phyloP scores from a whole-genome alignment of 2,329 filamentous ascomycete genomes.

The Zopfia rhizophila region DNA sequence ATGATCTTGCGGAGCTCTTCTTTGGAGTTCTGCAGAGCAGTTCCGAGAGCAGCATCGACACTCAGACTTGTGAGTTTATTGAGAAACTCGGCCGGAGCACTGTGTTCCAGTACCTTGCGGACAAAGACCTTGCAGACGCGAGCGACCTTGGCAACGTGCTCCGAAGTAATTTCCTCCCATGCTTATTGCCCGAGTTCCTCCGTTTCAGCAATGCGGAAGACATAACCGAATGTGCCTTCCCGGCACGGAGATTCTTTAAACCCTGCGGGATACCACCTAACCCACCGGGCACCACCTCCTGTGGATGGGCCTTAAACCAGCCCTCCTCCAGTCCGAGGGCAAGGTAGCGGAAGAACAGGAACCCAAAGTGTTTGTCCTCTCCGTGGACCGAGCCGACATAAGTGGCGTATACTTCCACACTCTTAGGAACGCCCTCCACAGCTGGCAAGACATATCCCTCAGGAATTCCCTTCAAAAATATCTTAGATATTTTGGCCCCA shows the following conservation, averaged over 20 bases:
- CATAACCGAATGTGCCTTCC: slow-evolving; percentile 43
- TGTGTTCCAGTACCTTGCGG: slow-evolving; percentile 41
- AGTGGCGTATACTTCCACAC: slow-evolving; percentile 4
- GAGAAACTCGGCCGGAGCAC: slow-evolving; percentile 54
- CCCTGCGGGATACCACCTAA: slow-evolving; percentile 37
- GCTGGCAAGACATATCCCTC: slow-evolving; percentile 53
- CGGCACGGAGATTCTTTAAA: slow-evolving; percentile 38
- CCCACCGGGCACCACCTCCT: slow-evolving; percentile 41
- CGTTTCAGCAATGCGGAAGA: slow-evolving; percentile 43
- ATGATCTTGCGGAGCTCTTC: too few relatives aligned
- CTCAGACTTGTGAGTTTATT: slow-evolving; percentile 50
- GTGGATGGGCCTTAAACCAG: slow-evolving; percentile 49
- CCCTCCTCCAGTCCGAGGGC: slow-evolving; percentile 45
- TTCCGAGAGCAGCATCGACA: slow-evolving; percentile 55
- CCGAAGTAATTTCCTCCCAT: slow-evolving; percentile 59
- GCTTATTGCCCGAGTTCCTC: too few relatives aligned
- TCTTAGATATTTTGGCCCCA: slow-evolving; percentile 43
- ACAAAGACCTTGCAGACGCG: slow-evolving; percentile 49
- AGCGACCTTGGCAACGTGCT: slow-evolving; percentile 52
- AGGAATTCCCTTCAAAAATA: slow-evolving; percentile 37
- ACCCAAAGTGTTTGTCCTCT: slow-evolving; percentile 47
- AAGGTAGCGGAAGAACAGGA: slow-evolving; percentile 43
- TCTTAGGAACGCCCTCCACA: neutral
- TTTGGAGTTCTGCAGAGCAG: too few relatives aligned
- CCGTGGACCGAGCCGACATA: slow-evolving; percentile 28